Conservation (phyloP, 2,329 filamentous ascomycete genomes). For the Colletotrichum cereale region DNA sequence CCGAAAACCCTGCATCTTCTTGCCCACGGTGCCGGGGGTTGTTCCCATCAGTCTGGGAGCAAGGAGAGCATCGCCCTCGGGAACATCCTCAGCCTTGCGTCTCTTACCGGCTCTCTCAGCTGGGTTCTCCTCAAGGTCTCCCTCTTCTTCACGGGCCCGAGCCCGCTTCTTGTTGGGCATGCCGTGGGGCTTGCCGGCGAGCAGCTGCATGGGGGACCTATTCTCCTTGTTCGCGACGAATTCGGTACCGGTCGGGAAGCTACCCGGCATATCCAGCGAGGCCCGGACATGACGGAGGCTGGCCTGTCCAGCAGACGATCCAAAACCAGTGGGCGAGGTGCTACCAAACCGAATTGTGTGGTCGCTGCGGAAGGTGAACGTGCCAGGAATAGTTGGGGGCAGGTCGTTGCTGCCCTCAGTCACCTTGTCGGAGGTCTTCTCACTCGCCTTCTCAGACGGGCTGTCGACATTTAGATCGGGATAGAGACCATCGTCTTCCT, state of each 20-base stretch:
- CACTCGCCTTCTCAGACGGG: conserved; percentile 32
- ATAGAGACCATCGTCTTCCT: conserved; percentile 59
- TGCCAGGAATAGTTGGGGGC: conserved; percentile 63
- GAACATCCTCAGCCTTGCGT: conserved; percentile 62
- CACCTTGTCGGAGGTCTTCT: conserved; percentile 41
- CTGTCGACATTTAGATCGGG: conserved; percentile 59
- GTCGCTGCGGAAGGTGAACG: conserved; percentile 75
- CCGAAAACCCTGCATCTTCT: conserved; percentile 51
- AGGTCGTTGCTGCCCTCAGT: conserved; percentile 44
- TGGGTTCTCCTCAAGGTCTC: conserved; percentile 69
- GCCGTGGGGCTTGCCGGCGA: conserved; percentile 69
- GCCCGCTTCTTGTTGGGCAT: conserved; percentile 76
- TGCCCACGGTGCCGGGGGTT: conserved; percentile 51
- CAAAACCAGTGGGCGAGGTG: conserved; percentile 65
- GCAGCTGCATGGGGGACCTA: conserved; percentile 53
- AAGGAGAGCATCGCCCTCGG: conserved; percentile 65
- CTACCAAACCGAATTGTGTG: conserved; percentile 71
- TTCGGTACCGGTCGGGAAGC: conserved; percentile 57
- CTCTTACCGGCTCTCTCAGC: conserved; percentile 69
- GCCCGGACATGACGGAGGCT: conserved; percentile 71
- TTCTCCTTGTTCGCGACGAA: conserved; percentile 68
- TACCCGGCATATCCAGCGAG: conserved; percentile 67
- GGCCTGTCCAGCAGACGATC: conserved; percentile 68
- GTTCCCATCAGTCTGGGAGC: conserved; percentile 59
- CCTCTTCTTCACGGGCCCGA: conserved; percentile 68